Base-by-base conservation (phyloP, 1,284 basidiomycete species). In the Amylostereum areolatum region DNA sequence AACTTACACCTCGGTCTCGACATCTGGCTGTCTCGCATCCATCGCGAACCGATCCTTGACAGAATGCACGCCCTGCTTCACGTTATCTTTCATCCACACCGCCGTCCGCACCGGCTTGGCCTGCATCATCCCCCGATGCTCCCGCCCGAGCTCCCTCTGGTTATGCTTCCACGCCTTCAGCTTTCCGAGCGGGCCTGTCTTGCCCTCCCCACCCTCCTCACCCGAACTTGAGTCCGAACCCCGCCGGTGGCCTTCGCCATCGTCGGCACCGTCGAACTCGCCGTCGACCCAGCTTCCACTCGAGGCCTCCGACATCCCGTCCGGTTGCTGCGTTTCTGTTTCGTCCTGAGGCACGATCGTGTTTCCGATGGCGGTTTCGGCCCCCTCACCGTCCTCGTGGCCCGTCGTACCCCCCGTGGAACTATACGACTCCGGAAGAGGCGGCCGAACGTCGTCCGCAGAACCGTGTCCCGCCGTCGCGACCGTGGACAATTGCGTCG, bases 91-190 rank as follows among this genome's bases (percentile, higher is more conserved):
- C 61, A 79, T 70, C 80, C 80, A 82, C 51, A 71, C 70, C 5
- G 66, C 71, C 1, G 71, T 73, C 43, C 80, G 64, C 51, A 72
- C 73, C 4, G 75, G 69, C 52, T 74, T 74, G 53, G 69, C 63
- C 60, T 80, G 77, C 59, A 75, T 74, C 44, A 71, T 57, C 11
- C 78, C 78, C 18, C 77, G 66, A 42, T 77, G 77, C 30, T 77
- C 69, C 25, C 63, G 62, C 48, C 70, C 67, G 40, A 77, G 62
- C 54, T 74, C 71, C 53, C 68, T 63, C 57, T 71, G 67, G 50
- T 75, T 69, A 30, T 70, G 63, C 43, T 66, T 63, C 67, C 64
- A 69, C 3, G 63, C 57, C 57, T 58, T 66, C 41, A 64, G 48
- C 58, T 60, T 66, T 43, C 54, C 55, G 35, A 64, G 45, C 25